A percentile compares a stretch with the other conserved stretches of the same genome.
These are phyloP conservation scores for Hansfordia pulvinata DNA, from an alignment of 2,329 filamentous ascomycete genomes.

Conservation along the genomic window DNA sequence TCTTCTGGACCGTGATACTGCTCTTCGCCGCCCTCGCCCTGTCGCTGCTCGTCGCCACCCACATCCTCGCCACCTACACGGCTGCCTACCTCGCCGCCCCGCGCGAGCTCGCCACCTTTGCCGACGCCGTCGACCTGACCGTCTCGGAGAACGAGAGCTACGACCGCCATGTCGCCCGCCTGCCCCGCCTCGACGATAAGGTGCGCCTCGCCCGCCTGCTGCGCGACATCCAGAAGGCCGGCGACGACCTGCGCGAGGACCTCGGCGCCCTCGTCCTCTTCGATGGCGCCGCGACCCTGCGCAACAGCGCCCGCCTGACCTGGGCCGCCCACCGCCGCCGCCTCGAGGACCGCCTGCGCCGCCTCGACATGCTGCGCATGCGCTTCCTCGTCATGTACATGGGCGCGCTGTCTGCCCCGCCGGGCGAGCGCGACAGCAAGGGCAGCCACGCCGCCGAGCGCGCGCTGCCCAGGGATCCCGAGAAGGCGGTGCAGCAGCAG, in stretches of 20 bases:
- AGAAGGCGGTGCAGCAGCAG: slow-evolving; percentile 13
- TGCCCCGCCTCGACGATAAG: slow-evolving; percentile 48
- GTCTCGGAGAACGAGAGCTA: slow-evolving; percentile 52
- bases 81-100: slow-evolving; percentile 44
- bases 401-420: slow-evolving; percentile 36
- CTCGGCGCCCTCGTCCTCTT: slow-evolving; percentile 36
- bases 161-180: slow-evolving; percentile 42
- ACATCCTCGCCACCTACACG: slow-evolving; percentile 36
- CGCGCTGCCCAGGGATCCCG: slow-evolving; percentile 12
- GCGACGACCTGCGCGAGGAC: slow-evolving; percentile 48
- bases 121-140: slow-evolving; percentile 48
- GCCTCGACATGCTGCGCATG: slow-evolving; percentile 49
- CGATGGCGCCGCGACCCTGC: slow-evolving; percentile 29
- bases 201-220: slow-evolving; percentile 42
- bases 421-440: slow-evolving; percentile 15
- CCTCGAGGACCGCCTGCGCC: slow-evolving; percentile 42
- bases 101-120: slow-evolving; percentile 39
- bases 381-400: slow-evolving; percentile 52
- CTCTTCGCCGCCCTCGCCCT: slow-evolving; percentile 43
- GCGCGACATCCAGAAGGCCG: slow-evolving; percentile 45
- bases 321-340: slow-evolving; percentile 42
- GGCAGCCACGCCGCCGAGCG: slow-evolving; percentile 10
- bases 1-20: slow-evolving; percentile 44
- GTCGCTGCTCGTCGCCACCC: slow-evolving; percentile 37
- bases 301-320: slow-evolving; percentile 34